Conservation (phyloP, 805 yeast genomes). For the Ogataea sp. region DNA sequence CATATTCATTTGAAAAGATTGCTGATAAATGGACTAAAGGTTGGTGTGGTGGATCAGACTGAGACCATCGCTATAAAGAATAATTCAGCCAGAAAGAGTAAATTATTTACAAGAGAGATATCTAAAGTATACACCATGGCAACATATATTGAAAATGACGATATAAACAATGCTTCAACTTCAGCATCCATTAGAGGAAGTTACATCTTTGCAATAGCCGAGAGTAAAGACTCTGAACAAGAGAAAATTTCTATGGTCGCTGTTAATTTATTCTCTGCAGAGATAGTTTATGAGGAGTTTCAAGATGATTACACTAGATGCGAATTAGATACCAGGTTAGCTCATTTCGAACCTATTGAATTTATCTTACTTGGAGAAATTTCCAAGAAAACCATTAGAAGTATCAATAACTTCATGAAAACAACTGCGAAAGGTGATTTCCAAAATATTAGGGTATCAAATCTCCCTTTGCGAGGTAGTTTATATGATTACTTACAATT, state of each 20-base stretch:
- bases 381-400: conserved; percentile 23
- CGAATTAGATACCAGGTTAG: conserved; percentile 65
- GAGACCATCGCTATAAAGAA: conserved; percentile 75
- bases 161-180: conserved; percentile 7
- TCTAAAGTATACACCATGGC: conserved; percentile 74
- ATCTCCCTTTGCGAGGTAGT: neutral
- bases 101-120: conserved; percentile 60
- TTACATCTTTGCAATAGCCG: conserved; percentile 40
- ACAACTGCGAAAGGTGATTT: conserved; percentile 3
- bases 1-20: conserved; percentile 71
- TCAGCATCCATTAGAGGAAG: conserved; percentile 27
- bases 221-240: conserved; percentile 6
- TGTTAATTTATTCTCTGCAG: conserved; percentile 68
- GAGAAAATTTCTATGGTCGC: conserved; percentile 41
- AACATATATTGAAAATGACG: conserved; percentile 62
- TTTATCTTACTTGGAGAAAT: conserved; percentile 39
- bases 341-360: conserved; percentile 74
- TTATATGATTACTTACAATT: neutral
- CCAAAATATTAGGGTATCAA: neutral
- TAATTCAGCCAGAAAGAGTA: conserved; percentile 38
- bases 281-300: conserved; percentile 64
- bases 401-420: conserved; percentile 3
- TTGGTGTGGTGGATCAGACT: conserved; percentile 79
- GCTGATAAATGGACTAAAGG: conserved; percentile 63
- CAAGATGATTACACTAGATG: conserved; percentile 47